Evolutionary conservation across 331 rosid genomes (phyloP).

Genomic region (Quercus tomentella): DNA sequence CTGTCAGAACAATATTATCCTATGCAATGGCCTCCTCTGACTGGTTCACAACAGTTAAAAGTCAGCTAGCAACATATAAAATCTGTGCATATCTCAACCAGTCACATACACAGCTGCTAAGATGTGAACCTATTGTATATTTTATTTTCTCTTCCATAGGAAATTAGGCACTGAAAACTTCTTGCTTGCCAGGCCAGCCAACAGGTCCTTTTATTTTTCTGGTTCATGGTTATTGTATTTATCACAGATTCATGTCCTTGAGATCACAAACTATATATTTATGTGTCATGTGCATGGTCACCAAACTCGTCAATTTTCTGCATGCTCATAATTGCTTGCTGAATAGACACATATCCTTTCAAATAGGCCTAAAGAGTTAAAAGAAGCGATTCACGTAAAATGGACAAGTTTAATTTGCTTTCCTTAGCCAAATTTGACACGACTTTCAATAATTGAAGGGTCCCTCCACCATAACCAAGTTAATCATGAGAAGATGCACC

Average conservation of each 20-base stretch:
- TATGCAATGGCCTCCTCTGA: no score
- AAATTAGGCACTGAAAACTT: no score
- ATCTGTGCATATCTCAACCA: neutral
- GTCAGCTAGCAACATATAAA: neutral
- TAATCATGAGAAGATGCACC: neutral
- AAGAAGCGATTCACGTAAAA: neutral
- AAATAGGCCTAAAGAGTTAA: neutral
- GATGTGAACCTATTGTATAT: no score
- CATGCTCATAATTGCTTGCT: neutral
- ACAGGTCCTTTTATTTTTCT: no score
- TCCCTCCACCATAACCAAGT: neutral
- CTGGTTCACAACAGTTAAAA: neutral
- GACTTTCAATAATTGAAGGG: conserved; percentile 1
- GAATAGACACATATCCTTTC: neutral
- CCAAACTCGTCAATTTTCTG: neutral
- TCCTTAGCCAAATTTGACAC: neutral
- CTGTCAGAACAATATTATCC: no score
- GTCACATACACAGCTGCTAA: neutral
- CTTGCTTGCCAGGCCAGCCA: no score
- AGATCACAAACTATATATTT: no score
- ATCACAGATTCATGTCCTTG: neutral
- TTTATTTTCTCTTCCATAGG: no score
- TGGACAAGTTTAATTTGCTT: neutral
- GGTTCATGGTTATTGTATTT: no score
- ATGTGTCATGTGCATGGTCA: neutral